These are phyloP conservation scores for Sporothrix variecibatus DNA, from an alignment of 2,329 filamentous ascomycete species.

Conservation along the genomic window DNA sequence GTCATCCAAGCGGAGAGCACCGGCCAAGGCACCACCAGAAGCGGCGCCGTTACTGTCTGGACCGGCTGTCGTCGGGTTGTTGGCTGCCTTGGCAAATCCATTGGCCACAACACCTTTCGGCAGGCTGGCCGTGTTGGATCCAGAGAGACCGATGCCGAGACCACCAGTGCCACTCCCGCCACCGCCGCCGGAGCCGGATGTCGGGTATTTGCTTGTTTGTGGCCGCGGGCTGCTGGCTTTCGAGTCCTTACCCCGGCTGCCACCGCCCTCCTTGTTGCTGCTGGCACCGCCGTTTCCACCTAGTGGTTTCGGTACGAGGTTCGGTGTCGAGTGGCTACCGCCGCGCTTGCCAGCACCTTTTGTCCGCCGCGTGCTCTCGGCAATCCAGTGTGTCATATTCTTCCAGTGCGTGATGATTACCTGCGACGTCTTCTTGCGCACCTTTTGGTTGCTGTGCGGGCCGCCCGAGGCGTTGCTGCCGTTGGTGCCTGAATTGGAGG, in stretches of 20 bases:
- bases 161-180: constrained; percentile 29
- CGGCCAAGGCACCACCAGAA: background rate
- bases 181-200: constrained; percentile 40
- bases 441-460: constrained; percentile 43
- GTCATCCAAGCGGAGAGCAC: background rate
- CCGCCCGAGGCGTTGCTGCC: constrained; percentile 27
- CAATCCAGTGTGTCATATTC: constrained; percentile 65
- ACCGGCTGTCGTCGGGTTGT: constrained; percentile 19
- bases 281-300: constrained; percentile 34
- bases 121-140: constrained; percentile 46
- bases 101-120: constrained; percentile 56
- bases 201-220: constrained; percentile 60
- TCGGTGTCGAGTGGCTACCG: constrained; percentile 60
- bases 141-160: constrained; percentile 27
- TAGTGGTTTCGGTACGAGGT: constrained; percentile 55
- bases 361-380: constrained; percentile 58
- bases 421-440: constrained; percentile 59
- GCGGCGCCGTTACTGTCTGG: background rate
- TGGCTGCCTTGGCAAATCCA: constrained; percentile 44
- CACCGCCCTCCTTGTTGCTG: constrained; percentile 28
- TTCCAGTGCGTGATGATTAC: constrained; percentile 63
- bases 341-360: constrained; percentile 52
- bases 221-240: constrained; percentile 60
- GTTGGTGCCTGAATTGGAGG: background rate
- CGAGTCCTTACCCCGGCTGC: constrained; percentile 38